Conservation (phyloP, 441 rosid genomes). For the Gossypium schwendimanii region DNA sequence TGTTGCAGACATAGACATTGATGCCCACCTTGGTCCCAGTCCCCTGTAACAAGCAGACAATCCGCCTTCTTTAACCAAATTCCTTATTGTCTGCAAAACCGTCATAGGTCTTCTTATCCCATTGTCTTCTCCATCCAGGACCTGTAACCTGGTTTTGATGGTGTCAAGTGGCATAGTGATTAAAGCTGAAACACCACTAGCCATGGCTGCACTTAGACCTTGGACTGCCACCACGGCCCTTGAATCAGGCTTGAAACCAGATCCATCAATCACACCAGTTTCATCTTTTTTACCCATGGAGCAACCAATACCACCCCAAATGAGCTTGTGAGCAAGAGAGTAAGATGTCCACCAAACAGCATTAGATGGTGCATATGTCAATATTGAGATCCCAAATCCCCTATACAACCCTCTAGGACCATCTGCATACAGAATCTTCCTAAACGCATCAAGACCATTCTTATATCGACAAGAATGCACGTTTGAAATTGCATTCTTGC, state of each 20-base stretch:
- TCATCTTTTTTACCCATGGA: constrained; percentile 31
- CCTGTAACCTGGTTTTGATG: constrained; percentile 79
- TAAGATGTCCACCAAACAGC: constrained; percentile 76
- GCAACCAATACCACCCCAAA: constrained; percentile 45
- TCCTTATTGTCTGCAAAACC: constrained; percentile 35
- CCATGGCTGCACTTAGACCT: constrained; percentile 74
- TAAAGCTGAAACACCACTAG: constrained; percentile 75
- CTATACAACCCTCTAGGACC: constrained; percentile 57
- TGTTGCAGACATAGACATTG: constrained; percentile 64
- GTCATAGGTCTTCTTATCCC: constrained; percentile 52
- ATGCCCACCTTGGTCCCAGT: constrained; percentile 69
- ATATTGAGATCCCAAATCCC: constrained; percentile 66
- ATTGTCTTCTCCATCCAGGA: constrained; percentile 57
- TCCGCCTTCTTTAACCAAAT: constrained; percentile 55
- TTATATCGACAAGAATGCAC: constrained; percentile 36
- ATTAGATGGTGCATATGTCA: constrained; percentile 70
- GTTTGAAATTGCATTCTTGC: constrained; percentile 23
- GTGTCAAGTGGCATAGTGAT: constrained; percentile 90
- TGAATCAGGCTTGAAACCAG: constrained; percentile 42
- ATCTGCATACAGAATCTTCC: constrained; percentile 46
- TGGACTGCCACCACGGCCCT: constrained; percentile 66
- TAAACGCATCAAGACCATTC: constrained; percentile 60
- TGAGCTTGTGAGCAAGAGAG: constrained; percentile 46
- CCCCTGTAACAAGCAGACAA: constrained; percentile 57
- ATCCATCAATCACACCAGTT: background rate